phyloP scores from a whole-genome alignment of 2,329 filamentous ascomycete species.

The Westerdykella aurantiaca region DNA sequence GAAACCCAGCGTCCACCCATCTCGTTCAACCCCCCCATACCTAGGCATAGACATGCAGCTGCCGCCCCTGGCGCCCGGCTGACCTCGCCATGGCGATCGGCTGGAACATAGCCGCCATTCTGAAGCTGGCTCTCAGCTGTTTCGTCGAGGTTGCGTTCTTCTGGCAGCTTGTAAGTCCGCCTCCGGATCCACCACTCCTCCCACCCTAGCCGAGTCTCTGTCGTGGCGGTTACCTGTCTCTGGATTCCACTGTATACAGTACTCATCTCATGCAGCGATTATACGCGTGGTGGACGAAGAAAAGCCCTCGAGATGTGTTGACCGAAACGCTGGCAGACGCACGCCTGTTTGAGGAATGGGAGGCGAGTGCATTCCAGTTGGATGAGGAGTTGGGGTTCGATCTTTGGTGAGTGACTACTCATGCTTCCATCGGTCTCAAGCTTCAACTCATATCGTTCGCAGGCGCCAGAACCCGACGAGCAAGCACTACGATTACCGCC shows the following conservation, averaged over 20 bases:
- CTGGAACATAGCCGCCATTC: slow-evolving; percentile 11
- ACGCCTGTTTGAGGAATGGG: slow-evolving; percentile 76
- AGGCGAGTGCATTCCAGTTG: slow-evolving; percentile 74
- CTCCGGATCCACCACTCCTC: background rate
- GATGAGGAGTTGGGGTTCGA: slow-evolving; percentile 77
- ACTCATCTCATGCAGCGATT: slow-evolving; percentile 53
- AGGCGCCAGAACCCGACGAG: slow-evolving; percentile 79
- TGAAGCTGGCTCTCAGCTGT: slow-evolving; percentile 28
- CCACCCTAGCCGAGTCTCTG: background rate
- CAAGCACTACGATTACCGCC: slow-evolving; percentile 76
- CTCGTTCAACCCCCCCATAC: background rate
- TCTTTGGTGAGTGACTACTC: slow-evolving; percentile 55
- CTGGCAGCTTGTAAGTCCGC: slow-evolving; percentile 35
- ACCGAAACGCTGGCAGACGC: slow-evolving; percentile 61
- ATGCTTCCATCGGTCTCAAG: background rate
- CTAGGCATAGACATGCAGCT: slow-evolving; percentile 21
- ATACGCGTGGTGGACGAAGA: slow-evolving; percentile 60
- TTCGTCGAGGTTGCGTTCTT: slow-evolving; percentile 37
- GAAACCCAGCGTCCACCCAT: background rate
- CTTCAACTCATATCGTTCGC: slow-evolving; percentile 5
- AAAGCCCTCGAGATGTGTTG: slow-evolving; percentile 60
- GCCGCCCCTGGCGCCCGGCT: slow-evolving; percentile 12
- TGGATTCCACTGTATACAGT: background rate
- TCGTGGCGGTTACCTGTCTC: background rate
- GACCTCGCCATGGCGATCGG: slow-evolving; percentile 16